Evolutionary conservation across 257 asterid genomes (phyloP), one percentile per base, ranked within the genome.

Genomic region (Solanum bukasovii): DNA sequence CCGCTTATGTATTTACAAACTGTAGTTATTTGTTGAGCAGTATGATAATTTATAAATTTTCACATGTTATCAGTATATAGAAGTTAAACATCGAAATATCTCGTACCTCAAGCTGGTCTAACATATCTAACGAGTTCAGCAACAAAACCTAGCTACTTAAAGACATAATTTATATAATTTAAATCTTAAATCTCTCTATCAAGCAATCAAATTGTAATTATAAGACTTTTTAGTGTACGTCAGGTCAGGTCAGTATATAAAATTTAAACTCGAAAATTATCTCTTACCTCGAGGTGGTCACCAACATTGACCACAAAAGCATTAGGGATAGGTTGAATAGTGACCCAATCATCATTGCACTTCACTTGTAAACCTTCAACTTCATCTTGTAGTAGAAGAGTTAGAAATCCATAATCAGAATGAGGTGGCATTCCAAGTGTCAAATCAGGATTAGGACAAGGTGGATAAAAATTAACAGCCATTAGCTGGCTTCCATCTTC

Each of bases 361-460:
- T 91, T 92, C 4, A 96, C 92, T 77, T 96, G 99, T 85, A 96
- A 78, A 8, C 99, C 99, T 83, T 89, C 88, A 85, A 96, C 99
- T 35, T 94, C 95, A 88, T 96, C 99, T 73, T 96, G 99, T 1
- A 93, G 98, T 38, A 96, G 95, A 72, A 96, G 93, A 0, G 98
- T 96, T 82, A 96, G 94, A 87, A 93, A 93, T 0, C 99, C 98
- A 65, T 93, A 96, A 44, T 96, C 99, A 14, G 99, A 95, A 84
- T 96, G 99, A 78, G 99, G 96, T 86, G 98, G 98, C 93, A 96
- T 93, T 33, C 99, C 99, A 0, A 96, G 88, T 12, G 99, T 95
- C 91, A 96, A 88, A 78, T 96, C 96, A 23, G 99, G 98, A 56
- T 96, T 91, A 0, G 99, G 99, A 89, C 99, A 96, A 6, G 97